A percentile compares a stretch with the other conserved stretches of the same genome.
Conservation (phyloP, 495 filamentous ascomycete species). For the Podospora pseudocomata region DNA sequence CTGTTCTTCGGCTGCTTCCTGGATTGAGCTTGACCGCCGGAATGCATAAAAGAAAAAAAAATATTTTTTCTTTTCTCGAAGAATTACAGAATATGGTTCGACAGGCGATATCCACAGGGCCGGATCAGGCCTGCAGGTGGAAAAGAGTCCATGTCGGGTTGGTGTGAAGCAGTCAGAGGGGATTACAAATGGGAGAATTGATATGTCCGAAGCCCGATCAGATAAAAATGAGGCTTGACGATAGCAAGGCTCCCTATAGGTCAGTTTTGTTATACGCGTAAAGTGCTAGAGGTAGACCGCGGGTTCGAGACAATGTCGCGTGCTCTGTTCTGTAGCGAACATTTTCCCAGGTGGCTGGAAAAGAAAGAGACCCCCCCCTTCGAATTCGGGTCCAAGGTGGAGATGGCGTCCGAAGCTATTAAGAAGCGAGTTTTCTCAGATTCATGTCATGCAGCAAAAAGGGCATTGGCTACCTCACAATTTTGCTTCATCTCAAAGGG, state of each 20-base stretch:
- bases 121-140: neutral
- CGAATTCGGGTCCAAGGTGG: slow-evolving; percentile 3
- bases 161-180: neutral
- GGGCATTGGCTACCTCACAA: neutral
- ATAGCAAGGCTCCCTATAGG: neutral
- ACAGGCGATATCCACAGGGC: slow-evolving; percentile 1
- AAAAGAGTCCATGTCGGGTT: neutral
- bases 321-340: neutral
- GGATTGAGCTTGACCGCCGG: neutral
- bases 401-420: neutral
- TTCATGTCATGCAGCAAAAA: neutral
- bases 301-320: neutral
- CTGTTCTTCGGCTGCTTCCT: neutral
- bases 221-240: neutral
- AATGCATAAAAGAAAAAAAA: neutral
- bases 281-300: neutral
- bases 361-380: neutral
- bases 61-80: neutral
- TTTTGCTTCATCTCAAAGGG: neutral
- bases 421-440: neutral
- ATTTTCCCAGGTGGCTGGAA: neutral
- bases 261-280: neutral
- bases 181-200: slow-evolving; percentile 1
- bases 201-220: neutral
- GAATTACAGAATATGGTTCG: neutral